phyloP scores from a whole-genome alignment of 2,329 filamentous ascomycete genomes.

The Neonectria neomacrospora region DNA sequence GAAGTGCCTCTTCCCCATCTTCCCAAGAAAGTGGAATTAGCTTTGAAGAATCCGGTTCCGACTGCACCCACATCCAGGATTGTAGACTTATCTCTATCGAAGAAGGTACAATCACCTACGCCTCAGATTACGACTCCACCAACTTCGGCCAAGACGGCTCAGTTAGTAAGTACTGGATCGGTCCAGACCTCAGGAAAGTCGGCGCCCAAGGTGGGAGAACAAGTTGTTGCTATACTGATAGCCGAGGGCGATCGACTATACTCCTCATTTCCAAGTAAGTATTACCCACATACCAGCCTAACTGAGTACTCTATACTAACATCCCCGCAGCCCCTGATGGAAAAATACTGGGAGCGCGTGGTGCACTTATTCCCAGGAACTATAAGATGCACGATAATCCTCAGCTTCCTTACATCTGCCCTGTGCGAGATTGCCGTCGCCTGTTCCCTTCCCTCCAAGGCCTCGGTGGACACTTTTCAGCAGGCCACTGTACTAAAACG shows the following conservation, averaged over 20 bases:
- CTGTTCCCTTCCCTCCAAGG: slow-evolving; percentile 40
- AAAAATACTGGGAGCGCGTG: slow-evolving; percentile 30
- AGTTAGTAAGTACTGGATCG: background rate
- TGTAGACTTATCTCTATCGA: background rate
- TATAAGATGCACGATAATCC: slow-evolving; percentile 45
- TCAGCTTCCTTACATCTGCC: slow-evolving; percentile 48
- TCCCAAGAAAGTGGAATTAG: background rate
- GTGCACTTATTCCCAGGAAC: slow-evolving; percentile 48
- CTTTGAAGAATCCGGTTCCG: background rate
- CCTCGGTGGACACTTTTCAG: slow-evolving; percentile 44
- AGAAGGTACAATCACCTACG: background rate
- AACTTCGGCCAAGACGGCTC: background rate
- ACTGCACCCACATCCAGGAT: background rate
- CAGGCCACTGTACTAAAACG: slow-evolving; percentile 38
- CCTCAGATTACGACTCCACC: background rate
- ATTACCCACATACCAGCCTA: no score
- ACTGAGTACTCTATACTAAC: slow-evolving; percentile 18
- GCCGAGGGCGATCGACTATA: slow-evolving; percentile 35
- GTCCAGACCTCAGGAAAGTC: background rate
- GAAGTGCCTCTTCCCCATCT: background rate
- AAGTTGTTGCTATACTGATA: slow-evolving; percentile 25
- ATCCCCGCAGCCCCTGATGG: slow-evolving; percentile 27
- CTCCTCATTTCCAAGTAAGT: slow-evolving; percentile 30
- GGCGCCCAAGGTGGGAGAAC: slow-evolving; percentile 14
- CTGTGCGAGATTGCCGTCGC: slow-evolving; percentile 51